Percentiles rank a stretch among this genome's conserved stretches.
Conservation (phyloP, 2,329 filamentous ascomycete species). For the Aspergillus sp. region DNA sequence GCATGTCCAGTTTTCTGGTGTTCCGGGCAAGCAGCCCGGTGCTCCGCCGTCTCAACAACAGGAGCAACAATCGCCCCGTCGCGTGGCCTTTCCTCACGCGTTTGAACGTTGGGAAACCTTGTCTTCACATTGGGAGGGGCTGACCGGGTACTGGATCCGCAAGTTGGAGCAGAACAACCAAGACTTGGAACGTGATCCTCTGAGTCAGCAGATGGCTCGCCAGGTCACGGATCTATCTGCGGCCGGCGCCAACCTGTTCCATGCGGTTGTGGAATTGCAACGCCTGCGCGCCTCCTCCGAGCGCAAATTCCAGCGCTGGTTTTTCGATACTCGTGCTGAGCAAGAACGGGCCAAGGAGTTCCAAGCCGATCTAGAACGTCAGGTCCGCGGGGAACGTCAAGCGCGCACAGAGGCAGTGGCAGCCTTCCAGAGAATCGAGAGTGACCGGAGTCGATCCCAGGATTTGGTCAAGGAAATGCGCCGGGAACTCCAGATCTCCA, state of each 20-base stretch:
- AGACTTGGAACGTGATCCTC: slow-evolving; percentile 70
- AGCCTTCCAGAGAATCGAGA: slow-evolving; percentile 58
- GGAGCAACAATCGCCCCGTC: slow-evolving; percentile 28
- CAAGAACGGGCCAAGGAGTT: slow-evolving; percentile 78
- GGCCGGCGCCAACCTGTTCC: slow-evolving; percentile 91
- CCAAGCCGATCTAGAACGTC: slow-evolving; percentile 68
- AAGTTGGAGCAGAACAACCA: slow-evolving; percentile 83
- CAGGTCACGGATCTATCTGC: slow-evolving; percentile 97
- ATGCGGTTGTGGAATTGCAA: slow-evolving; percentile 93
- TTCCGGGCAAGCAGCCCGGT: slow-evolving; percentile 16
- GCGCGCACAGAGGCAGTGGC: slow-evolving; percentile 59
- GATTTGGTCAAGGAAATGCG: slow-evolving; percentile 82
- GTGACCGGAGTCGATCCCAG: slow-evolving; percentile 61
- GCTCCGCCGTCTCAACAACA: slow-evolving; percentile 14
- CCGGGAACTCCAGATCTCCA: slow-evolving; percentile 86
- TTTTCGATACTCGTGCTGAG: slow-evolving; percentile 86
- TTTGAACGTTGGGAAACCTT: slow-evolving; percentile 97
- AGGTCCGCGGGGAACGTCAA: slow-evolving; percentile 65
- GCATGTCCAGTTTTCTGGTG: slow-evolving; percentile 12
- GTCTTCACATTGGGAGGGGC: slow-evolving; percentile 94
- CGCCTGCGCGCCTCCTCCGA: slow-evolving; percentile 89
- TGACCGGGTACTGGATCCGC: slow-evolving; percentile 95
- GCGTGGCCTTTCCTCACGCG: slow-evolving; percentile 82
- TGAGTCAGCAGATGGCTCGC: slow-evolving; percentile 79
- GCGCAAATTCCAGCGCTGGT: slow-evolving; percentile 97